Evolutionary conservation across 2,329 filamentous ascomycete genomes (phyloP).

Genomic region (Botrytis porri): DNA sequence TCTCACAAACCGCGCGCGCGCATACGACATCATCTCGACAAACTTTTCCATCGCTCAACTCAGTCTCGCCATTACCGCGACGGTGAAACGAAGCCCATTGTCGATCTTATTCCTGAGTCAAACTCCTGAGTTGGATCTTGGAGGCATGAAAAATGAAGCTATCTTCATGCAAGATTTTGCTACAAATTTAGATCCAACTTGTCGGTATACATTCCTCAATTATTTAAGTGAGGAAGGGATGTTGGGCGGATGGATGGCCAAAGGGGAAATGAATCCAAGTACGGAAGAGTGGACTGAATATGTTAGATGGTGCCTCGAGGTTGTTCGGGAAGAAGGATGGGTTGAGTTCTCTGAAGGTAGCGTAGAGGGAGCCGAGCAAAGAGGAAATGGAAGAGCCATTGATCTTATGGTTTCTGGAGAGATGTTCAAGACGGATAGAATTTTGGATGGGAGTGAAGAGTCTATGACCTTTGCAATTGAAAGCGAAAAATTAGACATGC

Average conservation of each 20-base stretch:
- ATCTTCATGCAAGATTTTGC: constrained; percentile 16
- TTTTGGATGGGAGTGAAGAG: background rate
- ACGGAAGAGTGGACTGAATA: constrained; percentile 10
- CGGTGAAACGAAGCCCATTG: background rate
- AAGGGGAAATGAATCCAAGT: constrained; percentile 3
- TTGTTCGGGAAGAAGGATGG: background rate
- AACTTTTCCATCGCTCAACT: constrained; percentile 7
- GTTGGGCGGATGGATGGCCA: constrained; percentile 11
- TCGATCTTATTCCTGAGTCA: background rate
- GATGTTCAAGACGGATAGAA: constrained; percentile 2
- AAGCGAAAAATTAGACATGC: background rate
- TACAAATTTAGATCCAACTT: constrained; percentile 14
- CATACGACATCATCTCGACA: constrained; percentile 14
- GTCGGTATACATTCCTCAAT: constrained; percentile 18
- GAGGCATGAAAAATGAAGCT: background rate
- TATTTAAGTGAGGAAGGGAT: constrained; percentile 11
- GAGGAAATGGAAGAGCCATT: background rate
- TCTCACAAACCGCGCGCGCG: background rate
- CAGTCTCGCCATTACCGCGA: constrained; percentile 15
- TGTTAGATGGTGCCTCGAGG: constrained; percentile 1
- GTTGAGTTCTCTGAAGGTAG: background rate
- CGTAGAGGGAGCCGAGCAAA: background rate
- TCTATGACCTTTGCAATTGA: background rate
- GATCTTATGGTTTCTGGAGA: constrained; percentile 9
- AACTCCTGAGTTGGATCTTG: background rate